These are phyloP conservation scores for Nepenthes alata DNA, from an alignment of 179 eudicot genomes.

Conservation along the genomic window DNA sequence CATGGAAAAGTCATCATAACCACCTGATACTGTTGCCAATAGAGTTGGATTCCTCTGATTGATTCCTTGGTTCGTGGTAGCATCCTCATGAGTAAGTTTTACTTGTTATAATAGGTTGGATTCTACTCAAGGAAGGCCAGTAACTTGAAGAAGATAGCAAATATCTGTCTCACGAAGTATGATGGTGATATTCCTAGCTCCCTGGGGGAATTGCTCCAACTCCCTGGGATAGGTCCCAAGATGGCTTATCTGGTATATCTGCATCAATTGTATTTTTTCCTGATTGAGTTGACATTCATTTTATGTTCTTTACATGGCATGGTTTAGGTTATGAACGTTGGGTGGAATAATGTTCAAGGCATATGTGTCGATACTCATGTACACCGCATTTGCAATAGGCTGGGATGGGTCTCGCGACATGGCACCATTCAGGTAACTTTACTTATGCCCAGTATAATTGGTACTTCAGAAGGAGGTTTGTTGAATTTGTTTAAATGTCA, in stretches of 20 bases:
- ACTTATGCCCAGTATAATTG: too few species aligned
- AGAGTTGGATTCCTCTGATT: not conserved
- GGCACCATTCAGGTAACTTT: conserved; percentile 55
- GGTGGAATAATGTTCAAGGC: conserved; percentile 88
- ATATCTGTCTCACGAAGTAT: conserved; percentile 60
- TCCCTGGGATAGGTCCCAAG: conserved; percentile 98
- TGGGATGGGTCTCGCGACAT: conserved; percentile 76
- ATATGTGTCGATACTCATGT: conserved; percentile 98
- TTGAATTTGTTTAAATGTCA: too few species aligned
- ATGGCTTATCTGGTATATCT: conserved; percentile 84
- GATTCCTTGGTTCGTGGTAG: conserved; percentile 1
- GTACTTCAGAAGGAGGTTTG: too few species aligned
- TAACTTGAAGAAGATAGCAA: conserved; percentile 77
- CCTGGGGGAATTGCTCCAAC: conserved; percentile 60
- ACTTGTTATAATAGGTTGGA: conserved; percentile 46
- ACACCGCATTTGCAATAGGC: conserved; percentile 87
- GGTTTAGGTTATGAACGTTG: conserved; percentile 76
- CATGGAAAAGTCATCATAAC: not conserved
- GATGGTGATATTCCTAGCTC: conserved; percentile 85
- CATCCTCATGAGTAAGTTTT: not conserved
- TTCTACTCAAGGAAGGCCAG: conserved; percentile 81
- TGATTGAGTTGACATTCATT: conserved; percentile 3
- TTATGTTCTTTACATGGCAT: conserved; percentile 2
- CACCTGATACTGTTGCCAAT: too few species aligned
- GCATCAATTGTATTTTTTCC: not conserved